A percentile compares a stretch with the other conserved stretches of the same genome.
Evolutionary conservation across 1,284 basidiomycete genomes (phyloP).

Genomic region (Hortiboletus rubellus): DNA sequence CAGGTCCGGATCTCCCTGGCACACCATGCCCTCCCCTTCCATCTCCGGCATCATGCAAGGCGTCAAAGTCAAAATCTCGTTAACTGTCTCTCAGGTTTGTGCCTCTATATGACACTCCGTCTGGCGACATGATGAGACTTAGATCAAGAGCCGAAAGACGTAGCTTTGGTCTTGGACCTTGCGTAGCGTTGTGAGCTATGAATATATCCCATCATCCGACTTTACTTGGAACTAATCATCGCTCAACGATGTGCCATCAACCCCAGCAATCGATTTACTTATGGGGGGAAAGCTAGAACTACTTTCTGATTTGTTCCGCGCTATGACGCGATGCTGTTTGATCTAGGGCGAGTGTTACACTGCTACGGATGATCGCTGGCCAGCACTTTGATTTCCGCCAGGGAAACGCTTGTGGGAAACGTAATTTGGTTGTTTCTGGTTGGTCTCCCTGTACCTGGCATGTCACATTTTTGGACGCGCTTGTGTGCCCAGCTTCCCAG

Average conservation of each 20-base stretch:
- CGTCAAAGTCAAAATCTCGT: neutral
- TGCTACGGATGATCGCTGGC: conserved; percentile 2
- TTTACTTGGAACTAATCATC: too few relatives aligned
- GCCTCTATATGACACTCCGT: too few relatives aligned
- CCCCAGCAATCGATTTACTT: neutral
- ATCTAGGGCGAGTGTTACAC: conserved; percentile 8
- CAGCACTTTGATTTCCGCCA: conserved; percentile 6
- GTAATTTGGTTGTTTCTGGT: neutral
- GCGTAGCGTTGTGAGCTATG: conserved; percentile 3
- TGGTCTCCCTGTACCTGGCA: too few relatives aligned
- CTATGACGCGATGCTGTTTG: conserved; percentile 6
- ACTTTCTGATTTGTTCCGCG: neutral
- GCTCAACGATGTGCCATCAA: neutral
- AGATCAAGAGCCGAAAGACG: conserved; percentile 6
- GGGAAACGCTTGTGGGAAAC: conserved; percentile 3
- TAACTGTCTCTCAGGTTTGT: neutral
- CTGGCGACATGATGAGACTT: neutral
- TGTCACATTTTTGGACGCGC: neutral
- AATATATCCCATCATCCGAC: neutral
- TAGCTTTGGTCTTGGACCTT: neutral
- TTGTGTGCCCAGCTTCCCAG: too few relatives aligned
- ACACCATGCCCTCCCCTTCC: too few relatives aligned
- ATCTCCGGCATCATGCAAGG: neutral
- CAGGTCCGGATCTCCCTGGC: too few relatives aligned
- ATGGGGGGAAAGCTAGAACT: conserved; percentile 9